Conservation (phyloP, 1,284 basidiomycete species). For the Somion occarium region DNA sequence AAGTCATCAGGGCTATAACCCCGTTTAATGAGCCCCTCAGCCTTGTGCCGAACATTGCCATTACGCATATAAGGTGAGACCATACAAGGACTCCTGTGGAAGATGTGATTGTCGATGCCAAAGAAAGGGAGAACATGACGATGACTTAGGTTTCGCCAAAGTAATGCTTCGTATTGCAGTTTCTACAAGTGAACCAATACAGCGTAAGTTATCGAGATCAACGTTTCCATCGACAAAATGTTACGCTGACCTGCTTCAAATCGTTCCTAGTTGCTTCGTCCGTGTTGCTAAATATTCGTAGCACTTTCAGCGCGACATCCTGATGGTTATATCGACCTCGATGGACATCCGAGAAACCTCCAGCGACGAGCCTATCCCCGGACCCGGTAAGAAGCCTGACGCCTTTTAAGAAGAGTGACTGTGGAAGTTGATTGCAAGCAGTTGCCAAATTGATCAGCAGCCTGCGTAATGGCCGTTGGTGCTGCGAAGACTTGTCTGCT, state of each 20-base stretch:
- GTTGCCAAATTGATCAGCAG: neutral
- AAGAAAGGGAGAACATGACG: constrained; percentile 5
- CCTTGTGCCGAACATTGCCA: neutral
- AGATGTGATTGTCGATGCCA: neutral
- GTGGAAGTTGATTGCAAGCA: neutral
- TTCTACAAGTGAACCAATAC: neutral
- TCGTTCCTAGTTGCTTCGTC: neutral
- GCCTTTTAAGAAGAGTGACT: neutral
- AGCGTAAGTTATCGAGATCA: neutral
- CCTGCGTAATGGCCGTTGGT: neutral
- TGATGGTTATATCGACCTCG: constrained; percentile 8
- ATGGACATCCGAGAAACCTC: constrained; percentile 9
- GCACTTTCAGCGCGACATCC: constrained; percentile 7
- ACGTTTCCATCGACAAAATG: no score
- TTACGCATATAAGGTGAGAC: neutral
- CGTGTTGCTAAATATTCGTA: constrained; percentile 2
- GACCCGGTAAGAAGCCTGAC: neutral
- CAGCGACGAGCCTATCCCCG: neutral
- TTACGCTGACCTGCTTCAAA: neutral
- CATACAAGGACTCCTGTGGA: constrained; percentile 1
- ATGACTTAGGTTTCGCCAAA: constrained; percentile 1
- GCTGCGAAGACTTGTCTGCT: neutral
- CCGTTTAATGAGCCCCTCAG: neutral
- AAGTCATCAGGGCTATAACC: neutral
- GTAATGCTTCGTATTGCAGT: constrained; percentile 1